Evolutionary conservation across 192 early-diverging fungal species (phyloP).

Genomic region (Mortierella antarctica): DNA sequence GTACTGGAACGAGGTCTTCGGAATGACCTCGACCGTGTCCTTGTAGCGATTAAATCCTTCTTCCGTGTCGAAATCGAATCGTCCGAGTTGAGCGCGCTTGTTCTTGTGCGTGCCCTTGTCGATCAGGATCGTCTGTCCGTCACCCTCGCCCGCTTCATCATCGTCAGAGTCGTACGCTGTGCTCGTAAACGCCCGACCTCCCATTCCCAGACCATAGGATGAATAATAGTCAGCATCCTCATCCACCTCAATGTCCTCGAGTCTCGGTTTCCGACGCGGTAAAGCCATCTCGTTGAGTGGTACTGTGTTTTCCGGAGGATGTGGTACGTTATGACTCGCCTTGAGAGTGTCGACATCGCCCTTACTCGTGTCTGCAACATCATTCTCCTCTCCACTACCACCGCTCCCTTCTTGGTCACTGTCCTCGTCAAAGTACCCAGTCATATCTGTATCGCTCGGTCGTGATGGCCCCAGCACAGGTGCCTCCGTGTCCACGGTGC

Average conservation of each 20-base stretch:
- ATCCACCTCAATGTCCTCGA: constrained; percentile 42
- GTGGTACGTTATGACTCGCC: background rate
- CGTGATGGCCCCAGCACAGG: constrained; percentile 39
- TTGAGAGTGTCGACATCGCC: background rate
- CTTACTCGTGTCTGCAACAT: background rate
- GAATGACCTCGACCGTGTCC: constrained; percentile 74
- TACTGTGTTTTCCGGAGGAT: constrained; percentile 3
- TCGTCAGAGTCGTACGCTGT: constrained; percentile 69
- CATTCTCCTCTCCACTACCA: constrained; percentile 10
- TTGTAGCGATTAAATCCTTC: constrained; percentile 82
- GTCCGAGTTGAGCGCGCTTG: constrained; percentile 73
- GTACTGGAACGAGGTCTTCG: constrained; percentile 82
- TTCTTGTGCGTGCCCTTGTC: constrained; percentile 79
- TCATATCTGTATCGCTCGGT: constrained; percentile 27
- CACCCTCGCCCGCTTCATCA: constrained; percentile 11
- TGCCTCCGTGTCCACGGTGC: constrained; percentile 18
- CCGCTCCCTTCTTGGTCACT: constrained; percentile 27
- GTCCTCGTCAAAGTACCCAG: constrained; percentile 33
- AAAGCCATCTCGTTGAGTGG: constrained; percentile 35
- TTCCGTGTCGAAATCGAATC: constrained; percentile 85
- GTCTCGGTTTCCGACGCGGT: constrained; percentile 18
- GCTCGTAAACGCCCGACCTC: constrained; percentile 47
- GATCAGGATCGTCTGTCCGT: constrained; percentile 58
- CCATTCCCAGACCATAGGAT: constrained; percentile 61
- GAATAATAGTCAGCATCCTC: constrained; percentile 62